Evolutionary conservation across 495 filamentous ascomycete genomes (phyloP), one percentile per base, ranked within the genome.

Genomic region (Trichoderma virens): DNA sequence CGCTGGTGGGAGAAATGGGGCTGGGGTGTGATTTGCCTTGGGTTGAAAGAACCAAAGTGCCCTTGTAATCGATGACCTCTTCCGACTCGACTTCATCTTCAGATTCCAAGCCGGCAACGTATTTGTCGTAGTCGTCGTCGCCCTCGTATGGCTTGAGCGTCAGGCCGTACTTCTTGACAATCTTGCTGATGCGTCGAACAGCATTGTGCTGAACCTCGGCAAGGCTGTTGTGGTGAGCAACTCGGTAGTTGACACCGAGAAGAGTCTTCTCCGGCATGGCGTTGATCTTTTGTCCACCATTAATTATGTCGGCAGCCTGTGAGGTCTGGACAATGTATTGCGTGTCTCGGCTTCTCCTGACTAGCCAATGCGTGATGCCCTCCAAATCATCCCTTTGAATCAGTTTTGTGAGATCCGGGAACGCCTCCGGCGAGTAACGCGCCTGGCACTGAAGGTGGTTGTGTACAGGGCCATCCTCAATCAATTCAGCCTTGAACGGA

Each of bases 211-310:
- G 73, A 7, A 91, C 78, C 5, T 80, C 68, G 18, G 81, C 75
- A 1, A 82, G 73, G 0, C 74, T 80, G 54, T 87, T 84, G 67
- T 88, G 87, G 43, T 89, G 73, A 60, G 88, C 88, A 54, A 90
- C 83, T 27, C 88, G 85, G 73, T 90, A 86, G 73, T 91, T 88
- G 28, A 91, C 78, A 0, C 83, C 75, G 0, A 82, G 82, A 1
- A 73, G 77, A 9, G 83, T 85, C 45, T 86, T 84, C 70, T 90
- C 88, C 0, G 88, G 88, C 0, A 90, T 79, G 0, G 88, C 88
- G 67, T 90, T 91, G 65, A 79, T 79, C 72, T 90, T 91, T 61
- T 88, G 80, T 25, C 88, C 88, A 34, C 88, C 88, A 3, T 76
- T 69, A 69, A 90, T 84, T 11, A 90, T 71, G 72, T 90, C 76